These are phyloP conservation scores for Pythium phragmitis DNA, from an alignment of 352 stramenopile species.

Conservation along the genomic window DNA sequence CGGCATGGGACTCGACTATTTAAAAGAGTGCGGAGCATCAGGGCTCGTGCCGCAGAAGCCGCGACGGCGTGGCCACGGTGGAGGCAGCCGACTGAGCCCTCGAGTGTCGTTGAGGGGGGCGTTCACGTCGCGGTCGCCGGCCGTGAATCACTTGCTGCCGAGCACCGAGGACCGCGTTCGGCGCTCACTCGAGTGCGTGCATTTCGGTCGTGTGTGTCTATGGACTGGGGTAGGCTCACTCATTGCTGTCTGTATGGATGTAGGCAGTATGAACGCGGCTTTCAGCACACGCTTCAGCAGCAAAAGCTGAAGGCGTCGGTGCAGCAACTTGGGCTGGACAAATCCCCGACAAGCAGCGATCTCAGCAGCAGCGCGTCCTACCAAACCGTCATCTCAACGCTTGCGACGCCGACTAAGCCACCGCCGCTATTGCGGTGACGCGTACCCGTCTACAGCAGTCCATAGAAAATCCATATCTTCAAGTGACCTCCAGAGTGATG, in stretches of 20 bases:
- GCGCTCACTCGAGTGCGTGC: conserved; percentile 49
- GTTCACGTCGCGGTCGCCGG: conserved; percentile 63
- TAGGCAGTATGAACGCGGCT: conserved; percentile 28
- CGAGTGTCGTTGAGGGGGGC: conserved; percentile 57
- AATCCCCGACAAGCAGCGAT: conserved; percentile 12
- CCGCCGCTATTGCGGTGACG: background rate
- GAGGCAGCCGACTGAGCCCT: conserved; percentile 26
- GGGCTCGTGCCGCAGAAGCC: conserved; percentile 4
- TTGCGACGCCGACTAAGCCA: conserved; percentile 4
- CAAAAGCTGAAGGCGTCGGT: background rate
- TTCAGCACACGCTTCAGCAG: conserved; percentile 13
- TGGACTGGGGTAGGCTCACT: background rate
- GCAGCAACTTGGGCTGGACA: background rate
- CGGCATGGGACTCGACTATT: conserved; percentile 25
- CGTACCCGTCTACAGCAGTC: no score
- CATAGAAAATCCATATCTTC: no score
- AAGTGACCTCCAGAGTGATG: no score
- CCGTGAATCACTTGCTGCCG: conserved; percentile 61
- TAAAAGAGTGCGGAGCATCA: conserved; percentile 1
- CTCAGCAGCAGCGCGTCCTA: conserved; percentile 16
- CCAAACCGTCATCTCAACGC: background rate
- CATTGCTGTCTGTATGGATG: background rate
- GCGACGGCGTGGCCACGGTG: conserved; percentile 13
- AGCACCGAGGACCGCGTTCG: conserved; percentile 63
- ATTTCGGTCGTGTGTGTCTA: conserved; percentile 1